Evolutionary conservation across 345 rosid species (phyloP).

Genomic region (Erysimum cheiranthoides): DNA sequence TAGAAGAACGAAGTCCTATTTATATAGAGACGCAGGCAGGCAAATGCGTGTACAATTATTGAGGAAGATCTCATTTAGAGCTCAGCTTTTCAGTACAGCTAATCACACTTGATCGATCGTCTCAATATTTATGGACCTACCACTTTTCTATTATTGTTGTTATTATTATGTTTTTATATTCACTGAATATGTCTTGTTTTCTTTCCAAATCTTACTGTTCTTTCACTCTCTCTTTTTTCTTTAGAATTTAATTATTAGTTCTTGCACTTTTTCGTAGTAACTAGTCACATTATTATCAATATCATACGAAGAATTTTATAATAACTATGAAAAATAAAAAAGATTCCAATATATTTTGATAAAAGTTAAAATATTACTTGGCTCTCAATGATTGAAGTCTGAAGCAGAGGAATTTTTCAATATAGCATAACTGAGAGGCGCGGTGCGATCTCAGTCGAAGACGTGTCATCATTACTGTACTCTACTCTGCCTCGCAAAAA

Average conservation of each 20-base stretch:
- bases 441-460: not conserved
- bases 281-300: slow-evolving; percentile 2
- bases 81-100: slow-evolving; percentile 46
- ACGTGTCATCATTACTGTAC: not conserved
- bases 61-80: slow-evolving; percentile 37
- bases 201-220: slow-evolving; percentile 28
- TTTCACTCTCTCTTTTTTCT: slow-evolving; percentile 11
- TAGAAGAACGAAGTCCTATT: slow-evolving; percentile 12
- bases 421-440: slow-evolving; percentile 6
- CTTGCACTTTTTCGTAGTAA: not conserved
- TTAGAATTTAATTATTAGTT: not conserved
- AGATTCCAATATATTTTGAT: not conserved
- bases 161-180: slow-evolving; percentile 35
- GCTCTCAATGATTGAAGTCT: slow-evolving; percentile 37
- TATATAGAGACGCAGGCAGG: slow-evolving; percentile 25
- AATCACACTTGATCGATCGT: slow-evolving; percentile 34
- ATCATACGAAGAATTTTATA: not conserved
- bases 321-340: not conserved
- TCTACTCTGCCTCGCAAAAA: not conserved
- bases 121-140: slow-evolving; percentile 43
- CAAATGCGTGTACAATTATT: slow-evolving; percentile 17
- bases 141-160: slow-evolving; percentile 41
- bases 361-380: not conserved
- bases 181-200: slow-evolving; percentile 15
- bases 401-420: slow-evolving; percentile 17